Evolutionary conservation across 2,329 filamentous ascomycete species (phyloP).

Genomic region (Colletotrichum euphorbiae): DNA sequence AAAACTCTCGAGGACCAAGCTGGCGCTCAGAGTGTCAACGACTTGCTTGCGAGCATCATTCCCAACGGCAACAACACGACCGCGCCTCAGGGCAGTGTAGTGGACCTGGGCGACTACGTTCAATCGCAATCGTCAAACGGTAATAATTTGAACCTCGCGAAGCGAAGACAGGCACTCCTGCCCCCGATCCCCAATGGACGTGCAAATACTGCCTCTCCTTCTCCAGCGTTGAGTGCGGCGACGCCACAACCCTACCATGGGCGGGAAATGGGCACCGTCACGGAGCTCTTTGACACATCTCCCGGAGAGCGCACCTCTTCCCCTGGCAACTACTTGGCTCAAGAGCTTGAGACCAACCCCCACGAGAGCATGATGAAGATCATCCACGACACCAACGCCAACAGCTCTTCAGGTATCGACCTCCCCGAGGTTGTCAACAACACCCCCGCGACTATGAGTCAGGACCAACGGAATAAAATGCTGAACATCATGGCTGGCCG

Average conservation of each 20-base stretch:
- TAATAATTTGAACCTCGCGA: conserved; percentile 56
- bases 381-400: conserved; percentile 72
- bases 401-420: conserved; percentile 60
- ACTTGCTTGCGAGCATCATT: conserved; percentile 84
- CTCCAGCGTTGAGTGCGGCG: conserved; percentile 45
- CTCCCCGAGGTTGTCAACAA: conserved; percentile 69
- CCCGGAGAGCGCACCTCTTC: conserved; percentile 58
- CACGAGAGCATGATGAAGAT: conserved; percentile 74
- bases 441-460: conserved; percentile 64
- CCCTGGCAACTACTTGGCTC: conserved; percentile 61
- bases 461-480: conserved; percentile 69
- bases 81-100: conserved; percentile 66
- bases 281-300: conserved; percentile 69
- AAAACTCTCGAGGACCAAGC: conserved; percentile 90
- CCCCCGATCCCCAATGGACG: conserved; percentile 62
- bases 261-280: conserved; percentile 67
- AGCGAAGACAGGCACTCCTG: conserved; percentile 65
- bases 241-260: conserved; percentile 46
- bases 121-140: conserved; percentile 57
- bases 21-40: conserved; percentile 79
- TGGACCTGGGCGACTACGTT: conserved; percentile 71
- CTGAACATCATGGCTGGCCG: conserved; percentile 69
- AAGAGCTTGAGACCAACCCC: conserved; percentile 68
- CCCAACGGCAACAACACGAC: conserved; percentile 61
- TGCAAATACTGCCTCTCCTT: conserved; percentile 44